phyloP scores from a whole-genome alignment of 2,329 filamentous ascomycete genomes.

The Drechslerella coelobrocha region DNA sequence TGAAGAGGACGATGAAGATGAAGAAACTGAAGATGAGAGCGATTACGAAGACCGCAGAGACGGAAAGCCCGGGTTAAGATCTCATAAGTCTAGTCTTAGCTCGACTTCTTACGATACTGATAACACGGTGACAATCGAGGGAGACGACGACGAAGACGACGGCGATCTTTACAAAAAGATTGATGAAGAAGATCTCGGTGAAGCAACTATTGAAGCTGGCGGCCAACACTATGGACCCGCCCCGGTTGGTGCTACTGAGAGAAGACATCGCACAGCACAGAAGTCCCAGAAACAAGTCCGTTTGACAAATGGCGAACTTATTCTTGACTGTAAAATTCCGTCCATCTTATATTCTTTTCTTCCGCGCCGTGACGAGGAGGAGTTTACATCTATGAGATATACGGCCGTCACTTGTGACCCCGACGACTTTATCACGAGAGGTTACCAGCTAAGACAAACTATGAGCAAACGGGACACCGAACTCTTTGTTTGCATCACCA shows the following conservation, averaged over 20 bases:
- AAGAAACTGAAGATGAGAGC: conserved; percentile 54
- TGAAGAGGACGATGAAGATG: conserved; percentile 26
- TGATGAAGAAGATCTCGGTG: conserved; percentile 61
- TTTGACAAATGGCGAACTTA: conserved; percentile 95
- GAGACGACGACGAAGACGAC: conserved; percentile 30
- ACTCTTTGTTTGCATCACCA: conserved; percentile 94
- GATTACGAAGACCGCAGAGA: conserved; percentile 51
- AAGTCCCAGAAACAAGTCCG: conserved; percentile 93
- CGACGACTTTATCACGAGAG: conserved; percentile 85
- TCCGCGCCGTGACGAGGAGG: conserved; percentile 86
- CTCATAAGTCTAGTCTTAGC: conserved; percentile 43
- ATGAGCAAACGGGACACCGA: conserved; percentile 91
- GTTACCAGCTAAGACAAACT: conserved; percentile 91
- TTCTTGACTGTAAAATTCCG: conserved; percentile 98
- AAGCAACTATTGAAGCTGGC: conserved; percentile 59
- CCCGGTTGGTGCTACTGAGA: conserved; percentile 82
- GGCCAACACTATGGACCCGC: conserved; percentile 85
- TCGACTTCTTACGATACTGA: conserved; percentile 43
- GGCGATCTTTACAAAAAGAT: conserved; percentile 26
- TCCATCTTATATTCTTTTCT: conserved; percentile 98
- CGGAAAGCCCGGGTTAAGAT: conserved; percentile 23
- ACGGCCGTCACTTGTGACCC: conserved; percentile 98
- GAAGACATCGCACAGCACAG: conserved; percentile 77
- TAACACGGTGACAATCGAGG: conserved; percentile 46
- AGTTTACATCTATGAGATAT: conserved; percentile 99